A percentile compares a stretch with the other conserved stretches of the same genome.
Evolutionary conservation across 441 rosid genomes (phyloP).

Genomic region (Theobroma grandiflorum): DNA sequence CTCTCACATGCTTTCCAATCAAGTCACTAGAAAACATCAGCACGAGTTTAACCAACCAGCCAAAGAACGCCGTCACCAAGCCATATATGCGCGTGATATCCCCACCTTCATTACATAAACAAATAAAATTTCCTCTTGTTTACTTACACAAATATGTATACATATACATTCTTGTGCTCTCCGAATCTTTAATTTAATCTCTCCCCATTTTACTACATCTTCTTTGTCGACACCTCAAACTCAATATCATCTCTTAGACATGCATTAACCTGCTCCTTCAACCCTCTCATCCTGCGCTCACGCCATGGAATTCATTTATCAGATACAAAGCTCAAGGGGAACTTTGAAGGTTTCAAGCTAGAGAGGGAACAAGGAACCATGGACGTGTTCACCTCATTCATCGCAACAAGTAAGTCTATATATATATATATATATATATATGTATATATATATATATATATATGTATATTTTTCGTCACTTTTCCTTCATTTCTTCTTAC

Average conservation of each 20-base stretch:
- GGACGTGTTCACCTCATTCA: constrained; percentile 15
- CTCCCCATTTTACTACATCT: not conserved
- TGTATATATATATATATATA: not conserved
- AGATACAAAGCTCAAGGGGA: not conserved
- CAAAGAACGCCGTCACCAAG: constrained; percentile 8
- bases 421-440: not conserved
- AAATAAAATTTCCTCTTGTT: not conserved
- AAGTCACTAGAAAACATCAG: constrained; percentile 11
- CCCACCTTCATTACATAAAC: not conserved
- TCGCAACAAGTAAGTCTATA: constrained; percentile 25
- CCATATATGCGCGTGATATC: constrained; percentile 27
- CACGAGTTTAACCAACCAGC: constrained; percentile 2
- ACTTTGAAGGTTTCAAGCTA: not conserved
- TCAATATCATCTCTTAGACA: not conserved
- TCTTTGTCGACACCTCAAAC: constrained; percentile 12
- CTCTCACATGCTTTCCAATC: constrained; percentile 13
- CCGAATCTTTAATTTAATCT: constrained; percentile 15
- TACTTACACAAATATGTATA: no score
- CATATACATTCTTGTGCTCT: not conserved
- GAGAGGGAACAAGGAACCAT: not conserved
- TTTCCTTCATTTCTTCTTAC: not conserved
- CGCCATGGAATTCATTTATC: not conserved
- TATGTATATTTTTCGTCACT: not conserved
- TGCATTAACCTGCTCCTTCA: not conserved
- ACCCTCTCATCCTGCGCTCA: not conserved